Percentiles rank a stretch among this genome's conserved stretches.
Conservation (phyloP, 1,284 basidiomycete species). For the Malassezia brasiliensis region DNA sequence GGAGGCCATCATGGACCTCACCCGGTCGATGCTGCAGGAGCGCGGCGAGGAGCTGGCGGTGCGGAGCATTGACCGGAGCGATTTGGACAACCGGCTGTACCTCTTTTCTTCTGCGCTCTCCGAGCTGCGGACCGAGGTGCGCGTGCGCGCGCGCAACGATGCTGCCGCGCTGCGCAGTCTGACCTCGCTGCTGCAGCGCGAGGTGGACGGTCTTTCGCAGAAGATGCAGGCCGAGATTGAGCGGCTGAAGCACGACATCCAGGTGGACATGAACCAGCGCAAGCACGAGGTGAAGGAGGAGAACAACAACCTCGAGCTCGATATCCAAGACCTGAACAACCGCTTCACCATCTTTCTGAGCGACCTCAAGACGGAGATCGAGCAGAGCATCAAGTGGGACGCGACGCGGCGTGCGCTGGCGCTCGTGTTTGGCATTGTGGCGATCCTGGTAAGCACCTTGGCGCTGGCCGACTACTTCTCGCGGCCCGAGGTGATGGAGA, state of each 20-base stretch:
- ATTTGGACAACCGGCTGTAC: constrained; percentile 69
- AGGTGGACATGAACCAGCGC: constrained; percentile 88
- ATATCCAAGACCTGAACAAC: constrained; percentile 63
- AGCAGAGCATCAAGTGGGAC: constrained; percentile 48
- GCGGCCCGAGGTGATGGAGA: constrained; percentile 18
- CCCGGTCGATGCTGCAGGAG: constrained; percentile 66
- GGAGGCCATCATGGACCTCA: constrained; percentile 67
- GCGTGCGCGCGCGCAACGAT: constrained; percentile 74
- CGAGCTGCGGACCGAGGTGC: constrained; percentile 78
- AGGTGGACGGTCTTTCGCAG: constrained; percentile 74
- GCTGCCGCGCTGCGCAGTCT: constrained; percentile 67
- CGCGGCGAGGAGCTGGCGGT: constrained; percentile 64
- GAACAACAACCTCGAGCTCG: constrained; percentile 73
- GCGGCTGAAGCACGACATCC: constrained; percentile 83
- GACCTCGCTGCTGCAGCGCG: constrained; percentile 67
- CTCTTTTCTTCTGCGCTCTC: constrained; percentile 85
- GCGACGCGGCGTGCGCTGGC: constrained; percentile 40
- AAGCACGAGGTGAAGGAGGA: constrained; percentile 87
- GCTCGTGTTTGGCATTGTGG: constrained; percentile 44
- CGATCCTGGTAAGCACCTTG: constrained; percentile 41
- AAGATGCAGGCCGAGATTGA: constrained; percentile 90
- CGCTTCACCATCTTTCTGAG: constrained; percentile 47
- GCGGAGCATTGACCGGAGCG: constrained; percentile 68
- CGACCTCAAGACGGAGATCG: constrained; percentile 46
- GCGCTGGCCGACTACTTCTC: constrained; percentile 42